These are phyloP conservation scores for Ogataea pilisensis DNA, from an alignment of 805 yeast species.

Conservation along the genomic window DNA sequence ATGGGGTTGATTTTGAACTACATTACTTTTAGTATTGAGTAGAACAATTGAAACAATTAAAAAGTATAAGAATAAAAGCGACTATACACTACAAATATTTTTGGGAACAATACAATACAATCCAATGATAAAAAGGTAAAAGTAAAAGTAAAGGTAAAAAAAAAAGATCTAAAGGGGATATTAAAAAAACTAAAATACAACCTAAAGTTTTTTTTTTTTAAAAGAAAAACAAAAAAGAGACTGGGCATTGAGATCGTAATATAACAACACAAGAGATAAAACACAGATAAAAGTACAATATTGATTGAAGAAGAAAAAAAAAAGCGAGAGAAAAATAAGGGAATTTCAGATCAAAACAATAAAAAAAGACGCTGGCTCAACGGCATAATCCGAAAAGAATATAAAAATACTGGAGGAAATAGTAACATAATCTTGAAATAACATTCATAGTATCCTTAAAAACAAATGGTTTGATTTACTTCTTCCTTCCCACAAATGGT, in stretches of 20 bases:
- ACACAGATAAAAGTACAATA: conserved; percentile 1
- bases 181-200: neutral
- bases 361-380: too few relatives aligned
- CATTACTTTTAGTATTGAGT: too few relatives aligned
- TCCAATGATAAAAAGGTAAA: neutral
- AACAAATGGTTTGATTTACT: too few relatives aligned
- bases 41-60: too few relatives aligned
- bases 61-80: too few relatives aligned
- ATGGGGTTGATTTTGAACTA: conserved; percentile 15
- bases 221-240: neutral
- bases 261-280: neutral
- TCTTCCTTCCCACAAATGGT: too few relatives aligned
- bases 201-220: too few relatives aligned
- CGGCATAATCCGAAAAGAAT: too few relatives aligned
- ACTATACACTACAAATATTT: too few relatives aligned
- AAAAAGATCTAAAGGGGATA: neutral
- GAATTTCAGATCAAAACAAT: neutral
- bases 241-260: neutral
- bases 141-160: neutral
- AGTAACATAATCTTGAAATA: too few relatives aligned
- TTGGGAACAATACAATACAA: conserved; percentile 1
- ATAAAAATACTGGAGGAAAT: too few relatives aligned
- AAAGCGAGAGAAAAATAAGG: neutral
- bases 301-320: neutral
- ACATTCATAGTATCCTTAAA: too few relatives aligned